phyloP scores from a whole-genome alignment of 192 early-diverging fungal species.

The Coemansia erecta region DNA sequence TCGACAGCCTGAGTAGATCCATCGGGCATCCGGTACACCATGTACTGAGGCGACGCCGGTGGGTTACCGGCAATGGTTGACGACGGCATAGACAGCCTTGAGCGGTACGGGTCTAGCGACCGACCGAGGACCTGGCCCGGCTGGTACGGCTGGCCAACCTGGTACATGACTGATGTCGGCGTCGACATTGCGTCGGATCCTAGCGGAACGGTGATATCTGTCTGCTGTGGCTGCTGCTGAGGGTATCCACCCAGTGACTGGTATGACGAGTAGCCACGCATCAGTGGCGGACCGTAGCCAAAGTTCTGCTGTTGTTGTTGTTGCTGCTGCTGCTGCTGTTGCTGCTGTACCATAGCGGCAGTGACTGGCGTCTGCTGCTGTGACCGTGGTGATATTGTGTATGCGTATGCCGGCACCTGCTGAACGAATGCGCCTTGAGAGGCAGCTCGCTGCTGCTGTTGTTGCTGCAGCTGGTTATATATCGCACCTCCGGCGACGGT shows the following conservation, averaged over 20 bases:
- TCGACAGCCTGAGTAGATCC: slow-evolving; percentile 33
- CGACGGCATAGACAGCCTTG: slow-evolving; percentile 21
- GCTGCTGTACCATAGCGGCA: slow-evolving; percentile 10
- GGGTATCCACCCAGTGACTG: slow-evolving; percentile 8
- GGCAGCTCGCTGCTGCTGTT: slow-evolving; percentile 20
- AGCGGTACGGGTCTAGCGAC: slow-evolving; percentile 38
- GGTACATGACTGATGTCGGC: slow-evolving; percentile 31
- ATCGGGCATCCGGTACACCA: slow-evolving; percentile 53
- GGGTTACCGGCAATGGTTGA: neutral
- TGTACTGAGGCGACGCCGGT: slow-evolving; percentile 29
- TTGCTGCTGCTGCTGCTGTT: slow-evolving; percentile 11
- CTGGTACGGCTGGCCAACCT: slow-evolving; percentile 51
- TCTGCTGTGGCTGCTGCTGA: slow-evolving; percentile 17
- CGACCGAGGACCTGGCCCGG: slow-evolving; percentile 50
- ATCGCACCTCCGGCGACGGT: neutral
- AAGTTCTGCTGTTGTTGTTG: slow-evolving; percentile 26
- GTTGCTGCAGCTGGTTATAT: slow-evolving; percentile 15
- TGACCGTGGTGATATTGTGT: slow-evolving; percentile 17
- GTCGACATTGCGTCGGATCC: slow-evolving; percentile 24
- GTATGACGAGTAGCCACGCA: slow-evolving; percentile 33
- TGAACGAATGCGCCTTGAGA: slow-evolving; percentile 12
- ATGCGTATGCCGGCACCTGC: slow-evolving; percentile 28
- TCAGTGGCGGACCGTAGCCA: slow-evolving; percentile 28
- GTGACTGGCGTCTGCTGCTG: slow-evolving; percentile 20
- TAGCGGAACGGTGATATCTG: slow-evolving; percentile 17